Percentiles rank a stretch among this genome's conserved stretches.
Conservation (phyloP, 2,329 filamentous ascomycete species). For the Colletotrichum sansevieriae region DNA sequence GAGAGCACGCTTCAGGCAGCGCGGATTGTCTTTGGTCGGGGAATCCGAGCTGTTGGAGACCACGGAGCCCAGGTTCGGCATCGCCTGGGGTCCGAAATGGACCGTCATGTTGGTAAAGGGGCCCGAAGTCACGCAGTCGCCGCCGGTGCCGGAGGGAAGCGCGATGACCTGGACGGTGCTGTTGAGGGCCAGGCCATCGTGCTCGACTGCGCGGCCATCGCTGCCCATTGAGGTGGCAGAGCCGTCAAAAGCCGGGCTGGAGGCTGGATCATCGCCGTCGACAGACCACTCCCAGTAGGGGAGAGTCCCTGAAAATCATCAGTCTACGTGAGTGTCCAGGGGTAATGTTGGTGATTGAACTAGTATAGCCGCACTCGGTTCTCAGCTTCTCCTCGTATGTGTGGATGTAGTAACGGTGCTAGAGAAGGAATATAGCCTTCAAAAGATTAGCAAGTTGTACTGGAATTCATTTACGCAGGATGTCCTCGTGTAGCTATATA, state of each 20-base stretch:
- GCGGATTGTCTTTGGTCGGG: constrained; percentile 54
- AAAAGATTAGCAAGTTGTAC: background rate
- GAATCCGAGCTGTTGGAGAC: constrained; percentile 40
- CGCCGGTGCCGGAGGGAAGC: constrained; percentile 61
- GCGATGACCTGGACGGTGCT: constrained; percentile 43
- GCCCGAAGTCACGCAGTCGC: constrained; percentile 55
- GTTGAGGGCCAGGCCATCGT: constrained; percentile 42
- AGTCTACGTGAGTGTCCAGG: background rate
- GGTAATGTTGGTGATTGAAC: constrained; percentile 31
- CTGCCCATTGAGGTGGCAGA: constrained; percentile 53
- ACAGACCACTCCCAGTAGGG: constrained; percentile 34
- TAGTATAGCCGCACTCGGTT: constrained; percentile 44
- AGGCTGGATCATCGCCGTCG: constrained; percentile 46
- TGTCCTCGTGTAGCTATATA: background rate
- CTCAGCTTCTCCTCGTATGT: constrained; percentile 43
- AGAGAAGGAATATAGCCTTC: constrained; percentile 41
- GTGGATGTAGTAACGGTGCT: constrained; percentile 44
- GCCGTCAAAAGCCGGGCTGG: constrained; percentile 55
- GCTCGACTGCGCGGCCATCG: constrained; percentile 51
- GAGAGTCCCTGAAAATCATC: constrained; percentile 31
- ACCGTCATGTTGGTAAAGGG: constrained; percentile 55
- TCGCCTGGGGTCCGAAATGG: constrained; percentile 51
- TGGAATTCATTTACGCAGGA: no score
- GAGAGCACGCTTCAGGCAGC: constrained; percentile 56
- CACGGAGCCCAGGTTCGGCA: constrained; percentile 37